Evolutionary conservation across 495 filamentous ascomycete species (phyloP).

Genomic region (Thermochaetoides thermophila): DNA sequence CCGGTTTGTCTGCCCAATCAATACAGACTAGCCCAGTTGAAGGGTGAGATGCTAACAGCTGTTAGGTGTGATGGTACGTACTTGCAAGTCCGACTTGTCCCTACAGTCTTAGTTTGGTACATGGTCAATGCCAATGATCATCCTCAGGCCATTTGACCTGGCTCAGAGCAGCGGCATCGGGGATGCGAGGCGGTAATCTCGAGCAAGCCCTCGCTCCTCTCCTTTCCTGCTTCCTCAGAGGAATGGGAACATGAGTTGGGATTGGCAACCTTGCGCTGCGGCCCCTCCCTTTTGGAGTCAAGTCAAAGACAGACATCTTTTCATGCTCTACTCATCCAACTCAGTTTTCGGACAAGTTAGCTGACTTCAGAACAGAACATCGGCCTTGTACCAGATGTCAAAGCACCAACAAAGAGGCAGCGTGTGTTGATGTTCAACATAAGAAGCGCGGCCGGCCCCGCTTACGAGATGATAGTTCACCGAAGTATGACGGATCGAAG

Average conservation of each 20-base stretch:
- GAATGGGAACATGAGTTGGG: no score
- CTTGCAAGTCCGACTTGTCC: no score
- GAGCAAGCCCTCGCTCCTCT: no score
- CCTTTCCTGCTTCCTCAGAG: no score
- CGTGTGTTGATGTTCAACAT: slow-evolving; percentile 90
- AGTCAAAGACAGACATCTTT: neutral
- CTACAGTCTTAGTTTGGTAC: no score
- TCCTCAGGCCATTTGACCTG: no score
- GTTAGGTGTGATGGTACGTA: slow-evolving; percentile 39
- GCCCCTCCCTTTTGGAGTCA: no score
- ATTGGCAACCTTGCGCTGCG: no score
- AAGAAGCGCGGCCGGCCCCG: slow-evolving; percentile 91
- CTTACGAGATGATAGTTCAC: slow-evolving; percentile 64
- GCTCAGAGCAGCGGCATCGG: no score
- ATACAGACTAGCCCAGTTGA: neutral
- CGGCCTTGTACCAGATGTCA: slow-evolving; percentile 48
- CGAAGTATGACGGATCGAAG: slow-evolving; percentile 36
- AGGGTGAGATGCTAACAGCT: slow-evolving; percentile 8
- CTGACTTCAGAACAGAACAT: slow-evolving; percentile 33
- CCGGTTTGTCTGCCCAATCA: slow-evolving; percentile 25
- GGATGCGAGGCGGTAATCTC: no score
- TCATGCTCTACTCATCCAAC: neutral
- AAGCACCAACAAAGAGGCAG: slow-evolving; percentile 54
- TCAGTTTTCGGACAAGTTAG: slow-evolving; percentile 1
- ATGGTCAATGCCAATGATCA: no score